A percentile compares a stretch with the other conserved stretches of the same genome.
Conservation (phyloP, 805 yeast genomes). For the Myxozyma udenii region DNA sequence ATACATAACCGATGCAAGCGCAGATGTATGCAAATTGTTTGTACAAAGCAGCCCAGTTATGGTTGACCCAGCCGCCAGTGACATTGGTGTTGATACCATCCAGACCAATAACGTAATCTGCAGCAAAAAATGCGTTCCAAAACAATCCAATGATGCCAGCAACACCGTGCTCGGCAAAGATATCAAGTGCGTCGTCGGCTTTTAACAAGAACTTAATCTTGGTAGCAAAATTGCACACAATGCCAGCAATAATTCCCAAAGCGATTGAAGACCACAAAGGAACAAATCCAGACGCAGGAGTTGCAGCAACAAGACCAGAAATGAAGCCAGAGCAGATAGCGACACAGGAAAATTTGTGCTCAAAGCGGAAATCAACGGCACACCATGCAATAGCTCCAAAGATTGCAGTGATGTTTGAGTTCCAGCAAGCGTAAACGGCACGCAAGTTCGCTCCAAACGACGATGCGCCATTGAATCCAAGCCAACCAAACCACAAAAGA, state of each 20-base stretch:
- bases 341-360: slow-evolving; percentile 88
- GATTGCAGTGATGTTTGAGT: slow-evolving; percentile 84
- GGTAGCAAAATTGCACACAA: slow-evolving; percentile 85
- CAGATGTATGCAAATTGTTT: slow-evolving; percentile 80
- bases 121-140: slow-evolving; percentile 87
- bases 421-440: slow-evolving; percentile 86
- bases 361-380: slow-evolving; percentile 80
- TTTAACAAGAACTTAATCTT: slow-evolving; percentile 74
- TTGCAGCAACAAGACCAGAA: slow-evolving; percentile 94
- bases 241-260: slow-evolving; percentile 76
- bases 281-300: slow-evolving; percentile 89
- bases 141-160: slow-evolving; percentile 89
- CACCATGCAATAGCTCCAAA: slow-evolving; percentile 93
- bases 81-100: slow-evolving; percentile 56
- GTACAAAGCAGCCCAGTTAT: slow-evolving; percentile 87
- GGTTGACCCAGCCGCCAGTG: slow-evolving; percentile 92
- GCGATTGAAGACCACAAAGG: slow-evolving; percentile 89
- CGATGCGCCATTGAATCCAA: slow-evolving; percentile 90
- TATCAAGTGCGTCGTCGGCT: slow-evolving; percentile 92
- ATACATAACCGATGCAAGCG: slow-evolving; percentile 72
- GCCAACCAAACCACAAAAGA: slow-evolving; percentile 92
- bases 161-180: slow-evolving; percentile 97
- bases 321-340: slow-evolving; percentile 94
- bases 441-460: slow-evolving; percentile 77
- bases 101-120: slow-evolving; percentile 82